Percentiles rank a stretch among this genome's conserved stretches.
Conservation (phyloP, 805 yeast species). For the Saccharomycodes ludwigii region DNA sequence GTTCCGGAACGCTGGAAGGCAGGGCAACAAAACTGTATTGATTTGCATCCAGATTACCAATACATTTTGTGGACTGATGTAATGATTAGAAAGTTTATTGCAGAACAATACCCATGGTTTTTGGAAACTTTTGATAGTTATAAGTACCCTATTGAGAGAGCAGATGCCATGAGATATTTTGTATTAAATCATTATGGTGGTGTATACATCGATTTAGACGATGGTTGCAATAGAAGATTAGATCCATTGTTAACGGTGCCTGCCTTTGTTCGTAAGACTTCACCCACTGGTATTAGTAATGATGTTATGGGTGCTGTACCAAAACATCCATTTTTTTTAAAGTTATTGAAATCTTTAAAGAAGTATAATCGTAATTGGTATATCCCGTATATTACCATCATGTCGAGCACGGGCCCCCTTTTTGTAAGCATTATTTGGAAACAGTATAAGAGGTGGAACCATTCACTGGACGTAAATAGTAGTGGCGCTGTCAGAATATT, state of each 20-base stretch:
- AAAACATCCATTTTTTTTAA: conserved; percentile 70
- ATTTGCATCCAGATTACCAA: conserved; percentile 77
- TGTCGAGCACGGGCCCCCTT: conserved; percentile 89
- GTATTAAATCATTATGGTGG: conserved; percentile 79
- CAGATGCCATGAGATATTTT: conserved; percentile 85
- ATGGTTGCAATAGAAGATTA: conserved; percentile 66
- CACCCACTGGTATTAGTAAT: conserved; percentile 85
- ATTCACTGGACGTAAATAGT: conserved; percentile 38
- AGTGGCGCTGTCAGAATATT: conserved; percentile 56
- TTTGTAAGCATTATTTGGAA: conserved; percentile 81
- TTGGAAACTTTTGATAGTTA: conserved; percentile 65
- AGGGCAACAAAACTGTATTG: conserved; percentile 66
- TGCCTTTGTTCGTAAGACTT: conserved; percentile 77
- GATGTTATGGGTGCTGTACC: conserved; percentile 90
- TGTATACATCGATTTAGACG: conserved; percentile 80
- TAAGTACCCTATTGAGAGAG: conserved; percentile 73
- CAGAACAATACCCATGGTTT: conserved; percentile 79
- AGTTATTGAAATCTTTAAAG: conserved; percentile 52
- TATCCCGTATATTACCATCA: conserved; percentile 80
- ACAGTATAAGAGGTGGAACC: conserved; percentile 61
- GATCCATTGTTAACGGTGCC: conserved; percentile 76
- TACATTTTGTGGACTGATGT: conserved; percentile 88
- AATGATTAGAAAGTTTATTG: conserved; percentile 65
- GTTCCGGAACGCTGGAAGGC: conserved; percentile 74
- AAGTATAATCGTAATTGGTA: conserved; percentile 63